A percentile compares a stretch with the other conserved stretches of the same genome.
Evolutionary conservation across 495 filamentous ascomycete genomes (phyloP).

Genomic region (Terfezia boudieri): DNA sequence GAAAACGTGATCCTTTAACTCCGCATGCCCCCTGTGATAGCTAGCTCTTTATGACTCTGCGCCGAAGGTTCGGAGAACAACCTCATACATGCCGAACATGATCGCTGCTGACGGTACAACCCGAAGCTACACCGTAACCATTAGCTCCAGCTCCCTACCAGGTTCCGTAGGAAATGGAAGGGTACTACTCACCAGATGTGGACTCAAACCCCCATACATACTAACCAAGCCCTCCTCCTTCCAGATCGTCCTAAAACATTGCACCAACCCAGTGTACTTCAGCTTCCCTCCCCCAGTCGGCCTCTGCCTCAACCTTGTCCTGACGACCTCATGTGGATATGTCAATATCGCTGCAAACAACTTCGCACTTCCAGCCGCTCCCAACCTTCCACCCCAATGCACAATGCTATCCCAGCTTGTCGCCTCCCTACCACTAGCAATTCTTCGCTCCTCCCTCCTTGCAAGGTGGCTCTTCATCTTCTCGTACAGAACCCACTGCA

Average conservation of each 20-base stretch:
- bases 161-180: background rate
- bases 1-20: too few relatives aligned
- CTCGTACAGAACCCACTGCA: conserved; percentile 79
- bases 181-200: conserved; percentile 35
- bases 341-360: conserved; percentile 56
- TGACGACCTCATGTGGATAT: conserved; percentile 75
- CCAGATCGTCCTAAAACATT: conserved; percentile 60
- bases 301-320: conserved; percentile 61
- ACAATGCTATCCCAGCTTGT: conserved; percentile 42
- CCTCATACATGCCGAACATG: conserved; percentile 83
- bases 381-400: conserved; percentile 44
- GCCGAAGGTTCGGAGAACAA: conserved; percentile 37
- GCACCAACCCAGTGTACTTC: conserved; percentile 64
- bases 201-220: conserved; percentile 68
- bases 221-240: conserved; percentile 65
- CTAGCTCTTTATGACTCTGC: background rate
- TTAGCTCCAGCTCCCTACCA: too few relatives aligned
- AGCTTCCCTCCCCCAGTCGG: conserved; percentile 46
- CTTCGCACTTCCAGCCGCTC: conserved; percentile 62
- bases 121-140: conserved; percentile 25
- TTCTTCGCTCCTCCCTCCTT: conserved; percentile 31
- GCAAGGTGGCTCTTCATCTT: conserved; percentile 48
- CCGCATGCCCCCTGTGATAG: background rate
- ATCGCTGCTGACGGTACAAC: conserved; percentile 77
- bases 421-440: conserved; percentile 29